These are phyloP conservation scores for Skeletonema grethae DNA, from an alignment of 108 stramenopile species.

Conservation along the genomic window DNA sequence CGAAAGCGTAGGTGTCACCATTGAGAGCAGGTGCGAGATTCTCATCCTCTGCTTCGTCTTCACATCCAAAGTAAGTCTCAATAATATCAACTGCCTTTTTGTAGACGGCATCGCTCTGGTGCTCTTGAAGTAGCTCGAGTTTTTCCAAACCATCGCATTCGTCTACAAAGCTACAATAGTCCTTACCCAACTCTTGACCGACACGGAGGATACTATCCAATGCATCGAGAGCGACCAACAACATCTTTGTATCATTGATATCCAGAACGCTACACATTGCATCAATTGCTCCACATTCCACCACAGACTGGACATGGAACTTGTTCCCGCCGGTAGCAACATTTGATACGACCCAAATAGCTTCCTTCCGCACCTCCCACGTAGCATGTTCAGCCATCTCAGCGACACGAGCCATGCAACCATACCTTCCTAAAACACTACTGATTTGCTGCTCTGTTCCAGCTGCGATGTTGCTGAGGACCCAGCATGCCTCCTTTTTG, in stretches of 20 bases:
- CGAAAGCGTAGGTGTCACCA: constrained; percentile 61
- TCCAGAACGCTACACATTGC: constrained; percentile 73
- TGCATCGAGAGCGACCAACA: constrained; percentile 73
- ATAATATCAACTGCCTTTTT: constrained; percentile 73
- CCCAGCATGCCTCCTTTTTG: constrained; percentile 92
- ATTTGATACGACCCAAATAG: constrained; percentile 84
- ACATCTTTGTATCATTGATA: constrained; percentile 56
- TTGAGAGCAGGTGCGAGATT: constrained; percentile 65
- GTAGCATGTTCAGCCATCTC: constrained; percentile 58
- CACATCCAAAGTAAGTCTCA: constrained; percentile 79
- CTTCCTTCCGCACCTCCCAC: constrained; percentile 93
- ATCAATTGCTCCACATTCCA: constrained; percentile 69
- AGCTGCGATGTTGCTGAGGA: constrained; percentile 92
- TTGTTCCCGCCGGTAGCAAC: constrained; percentile 69
- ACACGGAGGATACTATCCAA: constrained; percentile 71
- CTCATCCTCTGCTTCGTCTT: constrained; percentile 73
- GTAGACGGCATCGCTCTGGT: constrained; percentile 78
- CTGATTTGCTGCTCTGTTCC: constrained; percentile 82
- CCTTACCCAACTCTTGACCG: constrained; percentile 29
- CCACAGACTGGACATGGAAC: constrained; percentile 56
- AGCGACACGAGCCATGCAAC: constrained; percentile 54
- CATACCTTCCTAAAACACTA: constrained; percentile 39
- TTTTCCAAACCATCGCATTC: constrained; percentile 76
- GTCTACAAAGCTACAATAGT: constrained; percentile 57
- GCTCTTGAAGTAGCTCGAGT: constrained; percentile 86